A percentile compares a stretch with the other conserved stretches of the same genome.
These are phyloP conservation scores for Coleophoma eucalyptorum DNA, from an alignment of 2,329 filamentous ascomycete species.

Conservation along the genomic window DNA sequence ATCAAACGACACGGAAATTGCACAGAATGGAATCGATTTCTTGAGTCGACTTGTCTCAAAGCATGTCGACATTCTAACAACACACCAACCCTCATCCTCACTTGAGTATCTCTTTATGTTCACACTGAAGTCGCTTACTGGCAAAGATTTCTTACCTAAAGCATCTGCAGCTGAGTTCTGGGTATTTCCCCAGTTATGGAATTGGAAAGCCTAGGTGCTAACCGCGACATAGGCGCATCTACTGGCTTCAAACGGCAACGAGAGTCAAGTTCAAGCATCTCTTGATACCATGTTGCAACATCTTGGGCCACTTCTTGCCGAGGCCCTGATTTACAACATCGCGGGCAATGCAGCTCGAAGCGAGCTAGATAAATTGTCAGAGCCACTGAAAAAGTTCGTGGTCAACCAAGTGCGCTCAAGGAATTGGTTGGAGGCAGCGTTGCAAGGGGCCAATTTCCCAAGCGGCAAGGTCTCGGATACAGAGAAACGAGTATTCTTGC, in stretches of 20 bases:
- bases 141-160: slow-evolving; percentile 73
- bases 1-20: slow-evolving; percentile 65
- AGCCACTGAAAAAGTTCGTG: slow-evolving; percentile 68
- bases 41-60: slow-evolving; percentile 59
- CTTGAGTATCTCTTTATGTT: slow-evolving; percentile 70
- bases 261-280: slow-evolving; percentile 29
- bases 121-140: slow-evolving; percentile 64
- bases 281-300: slow-evolving; percentile 49
- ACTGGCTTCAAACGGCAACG: too few species aligned
- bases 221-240: slow-evolving; percentile 4
- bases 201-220: background rate
- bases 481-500: slow-evolving; percentile 62
- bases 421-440: slow-evolving; percentile 58
- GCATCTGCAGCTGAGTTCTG: slow-evolving; percentile 71
- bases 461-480: slow-evolving; percentile 52
- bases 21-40: slow-evolving; percentile 72
- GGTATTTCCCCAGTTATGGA: slow-evolving; percentile 38
- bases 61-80: slow-evolving; percentile 58
- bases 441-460: slow-evolving; percentile 46
- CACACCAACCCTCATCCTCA: slow-evolving; percentile 48
- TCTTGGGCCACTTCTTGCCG: slow-evolving; percentile 57
- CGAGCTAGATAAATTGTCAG: slow-evolving; percentile 67
- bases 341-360: slow-evolving; percentile 66
- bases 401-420: slow-evolving; percentile 51
- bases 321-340: slow-evolving; percentile 60